Evolutionary conservation across 129 eudicot genomes (phyloP), one percentile per base, ranked within the genome.

Genomic region (Smallanthus sonchifolius): DNA sequence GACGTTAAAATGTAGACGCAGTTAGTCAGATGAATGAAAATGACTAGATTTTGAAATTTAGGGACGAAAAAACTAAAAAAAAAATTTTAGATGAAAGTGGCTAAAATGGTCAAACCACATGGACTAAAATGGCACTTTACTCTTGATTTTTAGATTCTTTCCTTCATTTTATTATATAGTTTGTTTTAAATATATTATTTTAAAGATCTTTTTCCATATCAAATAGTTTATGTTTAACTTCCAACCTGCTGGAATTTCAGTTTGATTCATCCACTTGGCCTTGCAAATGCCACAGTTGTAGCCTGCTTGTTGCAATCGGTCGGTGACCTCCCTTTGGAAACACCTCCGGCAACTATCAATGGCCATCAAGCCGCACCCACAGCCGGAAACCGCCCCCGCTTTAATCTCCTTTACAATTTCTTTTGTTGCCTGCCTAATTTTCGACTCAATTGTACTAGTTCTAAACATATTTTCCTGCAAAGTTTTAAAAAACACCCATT

Each of bases 221-320:
- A 11, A 75, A 19, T 9, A 19, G 1, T 24, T 2, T 51, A 49
- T 49, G 39, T 75, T 14, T 15, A 35, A 51, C 28, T 7, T 0
- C 48, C 20, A 83, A 89, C 96, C 96, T 72, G 96, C 76, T 1
- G 87, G 87, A 42, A 84, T 73, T 15, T 83, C 73, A 20, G 73
- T 73, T 4, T 80, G 75, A 49, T 83, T 75, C 74, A 39, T 82
- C 94, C 97, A 91, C 74, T 91, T 87, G 74, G 97, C 87, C 75
- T 78, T 86, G 87, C 97, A 87, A 16, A 91, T 65, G 24, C 78
- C 82, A 66, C 85, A 70, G 43, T 84, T 79, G 35, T 73, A 85
- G 8, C 91, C 93, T 10, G 79, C 77, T 49, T 16, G 67, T 42
- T 65, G 73, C 32, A 87, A 82, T 32, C 83, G 85, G 10, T 51